Base-by-base conservation (phyloP, 768 basidiomycete species). In the Tricholoma hemisulphureum region DNA sequence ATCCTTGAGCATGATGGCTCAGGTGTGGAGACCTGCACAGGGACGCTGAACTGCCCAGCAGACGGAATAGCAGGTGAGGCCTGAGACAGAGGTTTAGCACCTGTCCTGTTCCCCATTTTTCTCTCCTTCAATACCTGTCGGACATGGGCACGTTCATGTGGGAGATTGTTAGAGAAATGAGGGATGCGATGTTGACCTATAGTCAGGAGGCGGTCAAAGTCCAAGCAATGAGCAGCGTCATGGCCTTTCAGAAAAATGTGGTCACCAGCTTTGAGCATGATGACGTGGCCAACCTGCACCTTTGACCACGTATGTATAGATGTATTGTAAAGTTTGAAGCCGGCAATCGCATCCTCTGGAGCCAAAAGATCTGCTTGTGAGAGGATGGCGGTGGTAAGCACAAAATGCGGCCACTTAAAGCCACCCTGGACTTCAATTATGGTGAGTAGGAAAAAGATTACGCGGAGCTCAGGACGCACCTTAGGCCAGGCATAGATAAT, bases 141-240 rank as follows among this genome's bases (percentile, higher is more conserved):
- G 20, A 51, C 50, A 51, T 51, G 50, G 20, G 50, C 50, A 13
- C 21, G 50, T 35, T 51, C 50, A 31, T 51, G 23, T 26, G 6
- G 23, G 21, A 51, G 50, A 51, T 51, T 26, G 20, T 51, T 51
- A 21, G 31, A 35, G 50, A 51, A 32, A 51, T 51, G 50, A 35
- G 23, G 21, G 5, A 18, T 35, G 35, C 21, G 29, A 32, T 31
- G 31, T 23, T 51, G 29, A 35, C 50, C 35, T 2, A 31, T 51
- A 51, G 31, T 29, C 5, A 26, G 50, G 21, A 29, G 50, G 28
- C 21, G n/a, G 23, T 51, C 50, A 16, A 51, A 51, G 26, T 51
- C 50, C 2, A 4, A 10, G 24, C 49, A 51, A 8, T 31, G 29
- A 28, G 23, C 14, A 16, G 29, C 49, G 16, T 51, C 14, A 5